Percentiles rank a stretch among this genome's conserved stretches.
phyloP scores from a whole-genome alignment of 1,284 basidiomycete genomes.

The Austroboletus olivaceoglutinosus region DNA sequence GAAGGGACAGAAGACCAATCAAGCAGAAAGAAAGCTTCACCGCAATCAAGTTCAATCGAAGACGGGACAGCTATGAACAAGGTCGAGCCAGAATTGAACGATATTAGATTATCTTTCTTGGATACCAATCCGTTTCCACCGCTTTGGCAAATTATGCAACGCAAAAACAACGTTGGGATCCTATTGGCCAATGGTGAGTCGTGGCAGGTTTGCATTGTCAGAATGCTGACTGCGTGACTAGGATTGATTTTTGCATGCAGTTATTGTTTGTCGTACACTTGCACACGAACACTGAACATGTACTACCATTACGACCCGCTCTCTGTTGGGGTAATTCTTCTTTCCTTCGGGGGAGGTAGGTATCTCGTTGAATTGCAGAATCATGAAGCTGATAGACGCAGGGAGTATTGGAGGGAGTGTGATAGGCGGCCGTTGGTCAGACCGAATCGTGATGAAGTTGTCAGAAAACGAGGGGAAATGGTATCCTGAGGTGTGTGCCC shows the following conservation, averaged over 20 bases:
- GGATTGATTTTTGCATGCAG: conserved; percentile 73
- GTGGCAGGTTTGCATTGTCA: not conserved
- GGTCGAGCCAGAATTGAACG: conserved; percentile 19
- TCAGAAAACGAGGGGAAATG: conserved; percentile 62
- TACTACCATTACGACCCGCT: conserved; percentile 71
- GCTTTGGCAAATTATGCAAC: conserved; percentile 54
- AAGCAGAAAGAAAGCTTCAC: conserved; percentile 5
- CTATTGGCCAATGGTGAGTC: conserved; percentile 66
- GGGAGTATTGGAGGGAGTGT: conserved; percentile 71
- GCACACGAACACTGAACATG: conserved; percentile 61
- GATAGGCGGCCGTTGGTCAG: conserved; percentile 77
- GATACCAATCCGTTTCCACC: conserved; percentile 76
- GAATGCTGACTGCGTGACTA: conserved; percentile 24
- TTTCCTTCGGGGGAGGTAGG: conserved; percentile 71
- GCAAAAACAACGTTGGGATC: conserved; percentile 66
- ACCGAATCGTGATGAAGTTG: conserved; percentile 56
- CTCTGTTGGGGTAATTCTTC: conserved; percentile 71
- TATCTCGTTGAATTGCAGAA: conserved; percentile 1
- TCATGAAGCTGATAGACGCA: conserved; percentile 17
- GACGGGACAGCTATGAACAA: conserved; percentile 8
- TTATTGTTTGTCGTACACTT: conserved; percentile 72
- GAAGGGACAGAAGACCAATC: conserved; percentile 5
- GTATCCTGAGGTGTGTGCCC: conserved; percentile 60
- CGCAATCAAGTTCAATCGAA: conserved; percentile 15
- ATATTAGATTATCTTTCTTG: conserved; percentile 56